Evolutionary conservation across 495 filamentous ascomycete species (phyloP), one percentile per base, ranked within the genome.

Genomic region (Choiromyces venosus): DNA sequence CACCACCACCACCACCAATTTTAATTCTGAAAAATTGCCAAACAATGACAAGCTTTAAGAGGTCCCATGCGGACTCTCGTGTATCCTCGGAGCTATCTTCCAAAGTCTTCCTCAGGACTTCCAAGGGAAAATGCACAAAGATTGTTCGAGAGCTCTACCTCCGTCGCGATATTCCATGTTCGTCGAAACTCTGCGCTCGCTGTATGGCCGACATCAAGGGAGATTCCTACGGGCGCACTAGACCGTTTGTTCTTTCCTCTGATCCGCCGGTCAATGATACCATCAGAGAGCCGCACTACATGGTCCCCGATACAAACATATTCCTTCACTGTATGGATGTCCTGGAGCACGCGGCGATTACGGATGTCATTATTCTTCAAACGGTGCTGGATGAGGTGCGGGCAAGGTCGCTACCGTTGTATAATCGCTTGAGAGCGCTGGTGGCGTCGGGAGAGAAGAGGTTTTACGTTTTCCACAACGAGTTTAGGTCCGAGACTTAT

Each of bases 391-490:
- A 99, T 83, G 95, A 98, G 83, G 87, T 99, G 67, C 89, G 91
- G 77, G 97, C 97, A 81, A 89, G 94, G 67, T 98, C 95, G 14
- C 82, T 98, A 69, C 95, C 95, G 35, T 86, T 99, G 68, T 99
- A 98, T 85, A 97, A 97, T 80, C 93, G 95, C 52, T 86, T 98
- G 25, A 88, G 97, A 68, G 87, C 89, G 29, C 84, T 99, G 78
- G 96, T 93, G 38, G 96, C 92, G 82, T 97, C 93, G 78, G 92
- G 96, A 79, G 93, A 96, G 44, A 98, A 98, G 84, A 89, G 94
- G 19, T 98, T 96, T 81, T 98, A 97, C 82, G 91, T 99, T 65
- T 99, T 99, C 83, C 98, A 98, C 86, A 99, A 99, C 82, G 95
- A 99, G 72, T 99, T 99, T 80, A 89, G 95, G 56, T 85, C 91